Evolutionary conservation across 257 asterid genomes (phyloP).

Genomic region (Solanum ossicruentum): DNA sequence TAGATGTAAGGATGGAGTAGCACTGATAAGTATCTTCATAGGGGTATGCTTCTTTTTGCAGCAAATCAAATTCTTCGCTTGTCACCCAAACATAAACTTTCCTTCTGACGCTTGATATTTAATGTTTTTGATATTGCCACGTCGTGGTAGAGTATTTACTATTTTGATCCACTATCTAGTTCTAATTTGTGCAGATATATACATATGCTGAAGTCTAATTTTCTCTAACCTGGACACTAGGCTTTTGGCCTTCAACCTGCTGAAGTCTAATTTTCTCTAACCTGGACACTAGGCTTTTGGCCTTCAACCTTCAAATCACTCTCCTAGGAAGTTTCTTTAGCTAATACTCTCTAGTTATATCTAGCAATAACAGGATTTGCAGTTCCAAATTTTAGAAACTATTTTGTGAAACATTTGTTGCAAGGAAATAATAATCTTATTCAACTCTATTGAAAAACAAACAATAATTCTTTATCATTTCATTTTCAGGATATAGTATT

Average conservation of each 20-base stretch:
- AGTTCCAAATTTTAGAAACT: not conserved
- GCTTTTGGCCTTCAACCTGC: not conserved
- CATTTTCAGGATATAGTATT: not conserved
- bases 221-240: not conserved
- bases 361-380: not conserved
- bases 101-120: not conserved
- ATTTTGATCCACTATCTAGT: not conserved
- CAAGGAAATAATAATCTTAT: not conserved
- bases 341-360: not conserved
- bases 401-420: not conserved
- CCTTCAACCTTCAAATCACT: not conserved
- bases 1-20: not conserved
- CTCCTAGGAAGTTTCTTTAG: not conserved
- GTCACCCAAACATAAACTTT: not conserved
- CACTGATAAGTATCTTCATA: not conserved
- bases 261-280: not conserved
- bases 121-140: not conserved
- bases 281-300: not conserved
- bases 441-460: not conserved
- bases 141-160: not conserved
- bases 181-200: not conserved
- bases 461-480: not conserved
- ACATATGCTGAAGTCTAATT: not conserved
- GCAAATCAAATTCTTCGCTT: not conserved
- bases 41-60: not conserved